Percentiles rank a stretch among this genome's conserved stretches.
Evolutionary conservation across 108 stramenopile genomes (phyloP).

Genomic region (Mayamaea pseudoterrestris): DNA sequence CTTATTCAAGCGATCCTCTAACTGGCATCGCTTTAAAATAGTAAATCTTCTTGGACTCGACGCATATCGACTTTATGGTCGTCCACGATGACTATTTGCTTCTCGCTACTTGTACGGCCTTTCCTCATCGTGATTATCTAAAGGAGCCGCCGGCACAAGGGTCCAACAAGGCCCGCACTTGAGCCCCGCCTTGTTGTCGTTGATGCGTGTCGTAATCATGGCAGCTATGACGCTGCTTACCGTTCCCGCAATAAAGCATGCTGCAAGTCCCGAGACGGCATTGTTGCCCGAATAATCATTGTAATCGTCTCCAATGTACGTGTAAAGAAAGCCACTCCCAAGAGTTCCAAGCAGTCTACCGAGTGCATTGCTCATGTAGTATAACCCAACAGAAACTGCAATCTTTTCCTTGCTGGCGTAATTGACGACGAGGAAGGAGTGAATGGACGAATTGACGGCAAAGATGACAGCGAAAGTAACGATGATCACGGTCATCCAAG

Average conservation of each 20-base stretch:
- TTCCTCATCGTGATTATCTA: no score
- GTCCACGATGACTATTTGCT: no score
- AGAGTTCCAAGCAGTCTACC: conserved; percentile 84
- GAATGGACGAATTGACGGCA: conserved; percentile 88
- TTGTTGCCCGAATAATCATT: conserved; percentile 51
- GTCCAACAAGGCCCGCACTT: conserved; percentile 54
- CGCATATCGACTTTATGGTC: no score
- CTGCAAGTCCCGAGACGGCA: conserved; percentile 59
- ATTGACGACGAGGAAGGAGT: conserved; percentile 88
- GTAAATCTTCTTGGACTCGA: no score
- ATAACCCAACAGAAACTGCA: conserved; percentile 85
- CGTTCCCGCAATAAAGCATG: conserved; percentile 78
- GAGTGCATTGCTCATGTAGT: conserved; percentile 94
- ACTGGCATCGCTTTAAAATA: no score
- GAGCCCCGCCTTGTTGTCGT: conserved; percentile 61
- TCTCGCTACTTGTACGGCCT: no score
- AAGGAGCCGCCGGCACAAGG: conserved; percentile 12
- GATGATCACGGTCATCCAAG: conserved; percentile 53
- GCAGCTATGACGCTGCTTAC: conserved; percentile 62
- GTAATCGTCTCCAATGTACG: conserved; percentile 65
- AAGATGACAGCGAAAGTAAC: conserved; percentile 83
- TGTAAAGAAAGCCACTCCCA: conserved; percentile 81
- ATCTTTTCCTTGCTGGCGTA: conserved; percentile 86
- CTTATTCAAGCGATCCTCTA: no score
- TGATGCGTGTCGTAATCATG: conserved; percentile 53